Conservation (phyloP, 1,284 basidiomycete genomes). For the Xerocomus minutiporus region DNA sequence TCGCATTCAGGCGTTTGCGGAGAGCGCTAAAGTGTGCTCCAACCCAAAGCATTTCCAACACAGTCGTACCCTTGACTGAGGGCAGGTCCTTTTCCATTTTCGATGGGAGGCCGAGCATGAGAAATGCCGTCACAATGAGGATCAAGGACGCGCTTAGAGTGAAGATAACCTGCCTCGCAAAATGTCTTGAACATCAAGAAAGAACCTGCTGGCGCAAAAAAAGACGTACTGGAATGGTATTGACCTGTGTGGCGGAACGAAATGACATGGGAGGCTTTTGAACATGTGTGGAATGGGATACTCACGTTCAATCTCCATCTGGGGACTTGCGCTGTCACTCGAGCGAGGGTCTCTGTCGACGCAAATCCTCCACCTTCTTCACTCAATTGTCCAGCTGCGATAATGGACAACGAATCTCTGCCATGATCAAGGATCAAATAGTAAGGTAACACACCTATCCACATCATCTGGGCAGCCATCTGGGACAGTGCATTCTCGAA, state of each 20-base stretch:
- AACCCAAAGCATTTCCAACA: slow-evolving; percentile 1
- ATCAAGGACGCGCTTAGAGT: not conserved
- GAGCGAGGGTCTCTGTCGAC: not conserved
- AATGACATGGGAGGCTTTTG: not conserved
- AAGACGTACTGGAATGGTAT: not conserved
- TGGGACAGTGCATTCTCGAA: not conserved
- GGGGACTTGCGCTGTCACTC: not conserved
- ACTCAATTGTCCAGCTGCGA: not conserved
- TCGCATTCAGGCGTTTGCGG: not conserved
- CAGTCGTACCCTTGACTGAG: not conserved
- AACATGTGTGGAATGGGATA: not conserved
- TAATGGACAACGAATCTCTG: too few relatives aligned
- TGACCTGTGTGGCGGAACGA: not conserved
- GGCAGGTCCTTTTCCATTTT: not conserved
- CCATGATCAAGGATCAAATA: too few relatives aligned
- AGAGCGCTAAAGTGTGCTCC: not conserved
- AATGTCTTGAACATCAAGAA: not conserved
- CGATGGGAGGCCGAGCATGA: not conserved
- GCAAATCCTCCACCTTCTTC: not conserved
- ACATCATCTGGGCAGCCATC: not conserved
- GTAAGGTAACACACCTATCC: not conserved
- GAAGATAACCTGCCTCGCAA: not conserved
- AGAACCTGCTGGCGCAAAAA: not conserved
- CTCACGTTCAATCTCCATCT: slow-evolving; percentile 5
- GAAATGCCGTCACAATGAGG: not conserved